A percentile compares a stretch with the other conserved stretches of the same genome.
phyloP scores from a whole-genome alignment of 495 filamentous ascomycete genomes.

The Talaromyces adpressus region DNA sequence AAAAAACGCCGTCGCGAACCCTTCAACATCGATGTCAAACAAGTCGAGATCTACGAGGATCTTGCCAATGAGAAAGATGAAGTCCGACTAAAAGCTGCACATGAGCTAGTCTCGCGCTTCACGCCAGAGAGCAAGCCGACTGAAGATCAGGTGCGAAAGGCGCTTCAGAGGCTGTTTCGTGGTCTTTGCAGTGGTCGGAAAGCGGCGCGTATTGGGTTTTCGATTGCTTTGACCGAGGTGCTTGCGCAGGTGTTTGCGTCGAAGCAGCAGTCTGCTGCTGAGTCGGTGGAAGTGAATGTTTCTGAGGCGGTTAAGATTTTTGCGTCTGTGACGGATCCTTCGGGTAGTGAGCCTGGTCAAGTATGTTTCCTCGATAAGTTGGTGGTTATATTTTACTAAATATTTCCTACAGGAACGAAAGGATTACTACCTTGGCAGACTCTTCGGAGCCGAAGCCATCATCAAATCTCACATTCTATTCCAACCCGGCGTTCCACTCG shows the following conservation, averaged over 20 bases:
- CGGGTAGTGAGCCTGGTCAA: conserved; percentile 58
- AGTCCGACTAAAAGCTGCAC: conserved; percentile 41
- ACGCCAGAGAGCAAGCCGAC: conserved; percentile 32
- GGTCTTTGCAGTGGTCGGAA: conserved; percentile 88
- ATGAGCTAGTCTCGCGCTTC: conserved; percentile 39
- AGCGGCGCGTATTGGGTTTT: conserved; percentile 86
- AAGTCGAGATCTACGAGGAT: conserved; percentile 51
- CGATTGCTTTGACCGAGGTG: conserved; percentile 79
- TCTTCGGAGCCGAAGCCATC: conserved; percentile 83
- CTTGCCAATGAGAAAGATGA: conserved; percentile 46
- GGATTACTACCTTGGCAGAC: conserved; percentile 73
- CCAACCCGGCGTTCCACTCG: conserved; percentile 32
- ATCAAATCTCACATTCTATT: conserved; percentile 71
- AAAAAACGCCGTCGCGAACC: conserved; percentile 42
- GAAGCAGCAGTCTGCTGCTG: conserved; percentile 13
- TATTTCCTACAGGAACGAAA: conserved; percentile 59
- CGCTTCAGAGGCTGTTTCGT: conserved; percentile 62
- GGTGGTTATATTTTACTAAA: conserved; percentile 4
- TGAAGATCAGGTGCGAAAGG: conserved; percentile 36
- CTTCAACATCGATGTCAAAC: conserved; percentile 38
- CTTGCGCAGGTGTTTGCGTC: conserved; percentile 47
- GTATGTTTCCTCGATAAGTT: conserved; percentile 21
- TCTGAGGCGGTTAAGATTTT: conserved; percentile 55
- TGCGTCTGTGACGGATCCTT: conserved; percentile 56
- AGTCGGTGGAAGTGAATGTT: conserved; percentile 32